These are phyloP conservation scores for Aspergillus tanneri DNA, from an alignment of 2,329 filamentous ascomycete species.

Conservation along the genomic window DNA sequence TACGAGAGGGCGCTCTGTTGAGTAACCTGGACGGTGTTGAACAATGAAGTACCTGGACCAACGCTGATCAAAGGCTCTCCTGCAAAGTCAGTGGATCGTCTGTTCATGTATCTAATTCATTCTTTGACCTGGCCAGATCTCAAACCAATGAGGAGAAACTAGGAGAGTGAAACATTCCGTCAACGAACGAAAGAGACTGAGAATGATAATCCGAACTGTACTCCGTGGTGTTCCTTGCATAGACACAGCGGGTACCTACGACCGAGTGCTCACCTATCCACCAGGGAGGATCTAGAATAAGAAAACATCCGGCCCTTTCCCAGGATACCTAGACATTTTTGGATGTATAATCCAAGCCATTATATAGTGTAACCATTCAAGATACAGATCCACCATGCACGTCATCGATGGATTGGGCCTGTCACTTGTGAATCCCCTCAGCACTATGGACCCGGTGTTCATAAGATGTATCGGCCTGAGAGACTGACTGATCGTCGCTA, in stretches of 20 bases:
- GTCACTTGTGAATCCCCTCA: too few relatives aligned
- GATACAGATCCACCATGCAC: background rate
- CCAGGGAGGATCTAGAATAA: too few relatives aligned
- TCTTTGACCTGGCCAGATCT: slow-evolving; percentile 15
- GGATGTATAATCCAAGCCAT: too few relatives aligned
- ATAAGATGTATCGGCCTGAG: background rate
- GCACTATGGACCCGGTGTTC: too few relatives aligned
- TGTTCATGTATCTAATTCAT: slow-evolving; percentile 18
- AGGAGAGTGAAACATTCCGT: slow-evolving; percentile 11
- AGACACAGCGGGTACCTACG: background rate
- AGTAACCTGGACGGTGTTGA: background rate
- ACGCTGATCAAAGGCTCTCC: background rate
- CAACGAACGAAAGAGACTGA: background rate
- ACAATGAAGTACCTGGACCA: background rate
- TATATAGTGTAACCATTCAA: too few relatives aligned
- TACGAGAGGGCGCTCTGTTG: background rate
- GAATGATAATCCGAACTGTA: background rate
- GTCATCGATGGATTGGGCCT: too few relatives aligned
- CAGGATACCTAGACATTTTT: too few relatives aligned
- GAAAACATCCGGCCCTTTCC: too few relatives aligned
- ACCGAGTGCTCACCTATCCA: too few relatives aligned
- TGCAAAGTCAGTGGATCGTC: slow-evolving; percentile 8
- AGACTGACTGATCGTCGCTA: slow-evolving; percentile 1
- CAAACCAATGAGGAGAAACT: slow-evolving; percentile 3
- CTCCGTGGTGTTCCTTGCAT: slow-evolving; percentile 4